Evolutionary conservation across 139 green algal genomes (phyloP).

Genomic region (Auxenochlorella pyrenoidosa): DNA sequence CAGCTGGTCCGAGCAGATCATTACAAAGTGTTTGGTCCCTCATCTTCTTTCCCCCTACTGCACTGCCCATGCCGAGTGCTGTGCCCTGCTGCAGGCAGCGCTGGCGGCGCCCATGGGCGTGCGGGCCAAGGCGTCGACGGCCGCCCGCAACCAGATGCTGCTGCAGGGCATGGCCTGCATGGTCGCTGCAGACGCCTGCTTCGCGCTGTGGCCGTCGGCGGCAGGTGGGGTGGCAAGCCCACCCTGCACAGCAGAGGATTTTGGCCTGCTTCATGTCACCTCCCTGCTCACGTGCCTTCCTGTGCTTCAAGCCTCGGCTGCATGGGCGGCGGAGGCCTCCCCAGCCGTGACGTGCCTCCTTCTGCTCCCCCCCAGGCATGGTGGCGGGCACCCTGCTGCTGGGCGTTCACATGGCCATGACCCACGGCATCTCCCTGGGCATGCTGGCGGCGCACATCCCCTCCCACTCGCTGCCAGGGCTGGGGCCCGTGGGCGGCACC

Average conservation of each 20-base stretch:
- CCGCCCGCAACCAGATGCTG: slow-evolving; percentile 72
- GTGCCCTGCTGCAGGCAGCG: neutral
- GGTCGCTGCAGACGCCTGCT: slow-evolving; percentile 67
- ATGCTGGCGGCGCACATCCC: slow-evolving; percentile 82
- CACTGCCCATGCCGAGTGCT: slow-evolving; percentile 43
- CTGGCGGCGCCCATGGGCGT: slow-evolving; percentile 66
- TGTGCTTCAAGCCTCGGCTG: too few relatives aligned
- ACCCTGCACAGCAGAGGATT: neutral
- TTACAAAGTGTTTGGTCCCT: slow-evolving; percentile 10
- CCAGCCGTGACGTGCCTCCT: too few relatives aligned
- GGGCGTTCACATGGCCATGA: slow-evolving; percentile 88
- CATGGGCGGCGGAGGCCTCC: too few relatives aligned
- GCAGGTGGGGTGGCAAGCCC: slow-evolving; percentile 2
- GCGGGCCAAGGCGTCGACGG: slow-evolving; percentile 62
- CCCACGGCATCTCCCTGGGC: slow-evolving; percentile 78
- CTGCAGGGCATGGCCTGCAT: slow-evolving; percentile 73
- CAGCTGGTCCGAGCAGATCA: too few relatives aligned
- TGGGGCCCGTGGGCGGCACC: slow-evolving; percentile 82
- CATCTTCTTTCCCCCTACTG: slow-evolving; percentile 71
- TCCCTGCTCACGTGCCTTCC: too few relatives aligned
- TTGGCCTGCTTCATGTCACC: neutral
- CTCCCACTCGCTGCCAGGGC: slow-evolving; percentile 54
- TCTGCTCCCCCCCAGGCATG: slow-evolving; percentile 66
- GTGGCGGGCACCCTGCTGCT: slow-evolving; percentile 68
- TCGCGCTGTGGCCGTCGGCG: slow-evolving; percentile 48